Conservation (phyloP, 2,329 filamentous ascomycete genomes). For the Arthrocladium fulminans region DNA sequence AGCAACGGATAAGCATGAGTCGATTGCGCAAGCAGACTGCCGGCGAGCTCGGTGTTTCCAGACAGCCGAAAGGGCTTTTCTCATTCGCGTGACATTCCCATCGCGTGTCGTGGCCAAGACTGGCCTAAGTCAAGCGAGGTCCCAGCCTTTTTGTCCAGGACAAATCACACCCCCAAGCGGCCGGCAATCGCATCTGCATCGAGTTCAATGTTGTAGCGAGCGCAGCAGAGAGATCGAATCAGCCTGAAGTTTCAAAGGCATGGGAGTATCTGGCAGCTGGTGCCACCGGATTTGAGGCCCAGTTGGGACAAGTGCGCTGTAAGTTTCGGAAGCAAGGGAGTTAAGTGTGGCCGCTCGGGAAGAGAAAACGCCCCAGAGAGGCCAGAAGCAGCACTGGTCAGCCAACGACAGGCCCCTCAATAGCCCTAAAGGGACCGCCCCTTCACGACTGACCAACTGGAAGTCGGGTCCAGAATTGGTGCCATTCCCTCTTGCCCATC, state of each 20-base stretch:
- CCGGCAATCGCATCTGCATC: background rate
- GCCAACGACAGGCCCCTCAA: background rate
- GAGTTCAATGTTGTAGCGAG: background rate
- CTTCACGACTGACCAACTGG: constrained; percentile 2
- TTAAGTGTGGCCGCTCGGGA: constrained; percentile 3
- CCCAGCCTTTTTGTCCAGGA: too few species aligned
- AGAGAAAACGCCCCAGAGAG: background rate
- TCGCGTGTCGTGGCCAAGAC: background rate
- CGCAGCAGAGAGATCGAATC: background rate
- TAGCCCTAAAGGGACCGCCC: background rate
- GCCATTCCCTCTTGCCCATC: background rate
- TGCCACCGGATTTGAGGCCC: background rate
- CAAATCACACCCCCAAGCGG: background rate
- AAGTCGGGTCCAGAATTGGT: background rate
- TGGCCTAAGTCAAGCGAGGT: background rate
- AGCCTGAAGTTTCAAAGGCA: background rate
- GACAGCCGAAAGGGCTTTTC: background rate
- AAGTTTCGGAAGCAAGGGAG: constrained; percentile 3
- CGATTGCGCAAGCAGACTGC: background rate
- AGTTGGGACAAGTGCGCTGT: background rate
- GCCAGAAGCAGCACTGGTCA: background rate
- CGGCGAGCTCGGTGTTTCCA: background rate
- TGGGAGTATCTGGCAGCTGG: background rate
- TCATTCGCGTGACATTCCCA: background rate
- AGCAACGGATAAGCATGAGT: background rate